Conservation (phyloP, 2,329 filamentous ascomycete species). For the Xylaria sp. region DNA sequence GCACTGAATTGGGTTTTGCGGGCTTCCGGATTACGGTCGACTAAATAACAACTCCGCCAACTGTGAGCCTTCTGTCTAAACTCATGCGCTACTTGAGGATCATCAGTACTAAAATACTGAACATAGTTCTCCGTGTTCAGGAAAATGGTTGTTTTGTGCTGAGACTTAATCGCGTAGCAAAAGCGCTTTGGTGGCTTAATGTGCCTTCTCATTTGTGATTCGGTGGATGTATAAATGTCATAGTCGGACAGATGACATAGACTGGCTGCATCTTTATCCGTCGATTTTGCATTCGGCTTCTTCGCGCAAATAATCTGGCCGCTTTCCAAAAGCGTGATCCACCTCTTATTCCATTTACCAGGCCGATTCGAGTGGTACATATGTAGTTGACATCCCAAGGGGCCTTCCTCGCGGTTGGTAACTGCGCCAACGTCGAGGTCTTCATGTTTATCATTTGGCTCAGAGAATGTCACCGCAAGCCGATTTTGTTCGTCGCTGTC, state of each 20-base stretch:
- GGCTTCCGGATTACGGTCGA: constrained; percentile 68
- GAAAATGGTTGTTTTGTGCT: constrained; percentile 88
- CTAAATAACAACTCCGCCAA: constrained; percentile 94
- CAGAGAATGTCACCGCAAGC: constrained; percentile 73
- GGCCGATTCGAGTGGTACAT: constrained; percentile 84
- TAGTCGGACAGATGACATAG: constrained; percentile 92
- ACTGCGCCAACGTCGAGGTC: constrained; percentile 75
- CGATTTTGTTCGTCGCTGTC: constrained; percentile 82
- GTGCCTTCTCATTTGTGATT: constrained; percentile 73
- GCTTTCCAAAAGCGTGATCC: constrained; percentile 76
- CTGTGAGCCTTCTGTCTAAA: constrained; percentile 79
- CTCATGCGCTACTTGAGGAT: constrained; percentile 70
- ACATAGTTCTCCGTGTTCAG: constrained; percentile 85
- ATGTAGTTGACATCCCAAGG: constrained; percentile 73
- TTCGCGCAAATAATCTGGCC: constrained; percentile 81
- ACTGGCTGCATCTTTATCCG: constrained; percentile 73
- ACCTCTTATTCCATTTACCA: constrained; percentile 90
- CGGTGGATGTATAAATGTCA: constrained; percentile 85
- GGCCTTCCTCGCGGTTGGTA: constrained; percentile 66
- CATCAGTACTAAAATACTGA: constrained; percentile 89
- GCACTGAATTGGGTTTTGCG: constrained; percentile 47
- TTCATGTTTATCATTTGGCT: constrained; percentile 63
- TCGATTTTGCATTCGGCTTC: constrained; percentile 68
- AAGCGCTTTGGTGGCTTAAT: constrained; percentile 86
- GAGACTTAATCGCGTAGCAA: constrained; percentile 91